These are phyloP conservation scores for Helianthus tuberosus DNA, from an alignment of 129 eudicot genomes.

Conservation along the genomic window DNA sequence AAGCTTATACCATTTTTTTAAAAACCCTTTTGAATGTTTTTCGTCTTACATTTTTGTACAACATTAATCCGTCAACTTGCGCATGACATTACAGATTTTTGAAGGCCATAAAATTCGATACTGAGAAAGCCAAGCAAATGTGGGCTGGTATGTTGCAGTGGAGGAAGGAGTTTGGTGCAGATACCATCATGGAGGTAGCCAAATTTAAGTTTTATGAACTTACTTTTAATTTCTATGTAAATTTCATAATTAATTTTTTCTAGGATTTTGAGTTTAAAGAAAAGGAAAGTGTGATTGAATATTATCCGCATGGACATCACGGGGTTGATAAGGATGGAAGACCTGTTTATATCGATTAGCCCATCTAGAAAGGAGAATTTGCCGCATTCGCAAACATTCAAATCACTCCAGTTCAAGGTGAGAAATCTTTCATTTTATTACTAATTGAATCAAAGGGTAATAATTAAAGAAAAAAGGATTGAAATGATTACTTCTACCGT, in stretches of 20 bases:
- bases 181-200: conserved; percentile 74
- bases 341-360: conserved; percentile 91
- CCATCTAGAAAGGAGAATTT: too few relatives aligned
- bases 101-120: conserved; percentile 93
- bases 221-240: background rate
- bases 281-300: conserved; percentile 70
- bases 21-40: background rate
- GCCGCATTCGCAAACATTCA: too few relatives aligned
- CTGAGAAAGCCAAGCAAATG: conserved; percentile 93
- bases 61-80: background rate
- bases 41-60: background rate
- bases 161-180: conserved; percentile 95
- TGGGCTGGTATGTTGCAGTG: conserved; percentile 94
- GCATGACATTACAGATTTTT: conserved; percentile 54
- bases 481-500: too few relatives aligned
- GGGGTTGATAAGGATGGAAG: conserved; percentile 97
- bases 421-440: too few relatives aligned
- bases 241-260: background rate
- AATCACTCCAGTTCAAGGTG: too few relatives aligned
- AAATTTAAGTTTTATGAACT: background rate
- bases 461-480: too few relatives aligned
- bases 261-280: conserved; percentile 90
- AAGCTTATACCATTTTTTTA: conserved; percentile 45
- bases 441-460: too few relatives aligned
- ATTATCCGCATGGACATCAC: conserved; percentile 98